Evolutionary conservation across 495 filamentous ascomycete genomes (phyloP).

Genomic region (Trichoderma virens): DNA sequence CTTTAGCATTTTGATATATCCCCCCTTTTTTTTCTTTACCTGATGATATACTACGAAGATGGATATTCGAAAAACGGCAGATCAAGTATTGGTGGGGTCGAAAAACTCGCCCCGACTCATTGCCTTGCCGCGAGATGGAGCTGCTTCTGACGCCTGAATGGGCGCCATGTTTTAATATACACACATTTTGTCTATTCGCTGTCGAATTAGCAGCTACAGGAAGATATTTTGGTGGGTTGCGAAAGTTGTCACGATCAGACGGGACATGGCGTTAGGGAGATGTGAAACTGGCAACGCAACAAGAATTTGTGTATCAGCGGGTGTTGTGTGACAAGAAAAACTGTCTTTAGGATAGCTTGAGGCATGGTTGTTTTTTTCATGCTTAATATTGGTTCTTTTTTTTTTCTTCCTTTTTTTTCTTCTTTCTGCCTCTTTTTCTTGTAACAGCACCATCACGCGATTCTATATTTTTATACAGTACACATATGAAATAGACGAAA

Average conservation of each 20-base stretch:
- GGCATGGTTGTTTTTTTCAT: not conserved
- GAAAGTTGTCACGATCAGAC: constrained; percentile 4
- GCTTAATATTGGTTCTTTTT: not conserved
- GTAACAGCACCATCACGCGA: not conserved
- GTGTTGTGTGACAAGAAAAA: not conserved
- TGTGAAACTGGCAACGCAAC: not conserved
- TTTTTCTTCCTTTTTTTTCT: not conserved
- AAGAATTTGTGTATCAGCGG: not conserved
- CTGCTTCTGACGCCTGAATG: not conserved
- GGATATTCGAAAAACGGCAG: not conserved
- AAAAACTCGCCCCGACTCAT: not conserved
- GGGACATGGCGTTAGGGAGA: not conserved
- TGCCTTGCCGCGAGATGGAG: not conserved
- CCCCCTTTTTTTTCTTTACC: not conserved
- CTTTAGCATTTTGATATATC: constrained; percentile 3
- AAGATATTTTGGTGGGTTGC: not conserved
- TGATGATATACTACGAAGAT: constrained; percentile 8
- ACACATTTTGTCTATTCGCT: not conserved
- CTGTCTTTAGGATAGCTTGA: not conserved
- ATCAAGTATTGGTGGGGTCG: not conserved
- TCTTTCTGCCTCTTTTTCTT: not conserved
- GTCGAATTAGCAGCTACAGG: not conserved
- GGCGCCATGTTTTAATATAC: constrained; percentile 1
- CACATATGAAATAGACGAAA: not conserved
- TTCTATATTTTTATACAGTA: not conserved